These are phyloP conservation scores for Trametes pubescens DNA, from an alignment of 1,284 basidiomycete species.

Conservation along the genomic window DNA sequence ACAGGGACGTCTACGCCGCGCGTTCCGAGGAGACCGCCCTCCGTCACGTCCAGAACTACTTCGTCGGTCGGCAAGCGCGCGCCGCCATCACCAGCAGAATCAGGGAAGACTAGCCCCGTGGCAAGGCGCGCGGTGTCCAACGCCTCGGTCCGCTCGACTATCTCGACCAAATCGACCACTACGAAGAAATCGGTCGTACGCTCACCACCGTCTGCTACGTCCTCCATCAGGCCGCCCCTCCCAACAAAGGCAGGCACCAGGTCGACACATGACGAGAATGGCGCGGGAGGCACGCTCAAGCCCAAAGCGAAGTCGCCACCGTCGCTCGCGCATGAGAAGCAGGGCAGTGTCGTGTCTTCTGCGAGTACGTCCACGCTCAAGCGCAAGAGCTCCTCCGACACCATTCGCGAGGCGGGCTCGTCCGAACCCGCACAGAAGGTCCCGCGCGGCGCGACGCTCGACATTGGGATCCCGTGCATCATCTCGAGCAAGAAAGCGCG, in stretches of 20 bases:
- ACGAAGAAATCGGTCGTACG: slow-evolving; percentile 37
- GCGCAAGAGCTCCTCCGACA: slow-evolving; percentile 48
- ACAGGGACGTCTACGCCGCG: slow-evolving; percentile 39
- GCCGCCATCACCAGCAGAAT: slow-evolving; percentile 33
- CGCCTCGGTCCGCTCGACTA: slow-evolving; percentile 44
- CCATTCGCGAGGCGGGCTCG: slow-evolving; percentile 48
- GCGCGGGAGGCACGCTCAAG: slow-evolving; percentile 34
- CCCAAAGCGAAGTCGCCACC: slow-evolving; percentile 37
- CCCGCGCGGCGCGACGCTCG: slow-evolving; percentile 75
- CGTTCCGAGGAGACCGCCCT: slow-evolving; percentile 35
- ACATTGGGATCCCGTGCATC: slow-evolving; percentile 92
- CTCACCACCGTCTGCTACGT: slow-evolving; percentile 24
- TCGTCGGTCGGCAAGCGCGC: slow-evolving; percentile 36
- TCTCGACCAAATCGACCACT: slow-evolving; percentile 44
- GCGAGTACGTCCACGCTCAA: slow-evolving; percentile 42
- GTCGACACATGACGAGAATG: slow-evolving; percentile 15
- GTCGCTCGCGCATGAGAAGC: slow-evolving; percentile 42
- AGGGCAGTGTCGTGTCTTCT: slow-evolving; percentile 40
- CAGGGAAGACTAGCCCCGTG: slow-evolving; percentile 32
- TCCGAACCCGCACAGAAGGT: slow-evolving; percentile 24
- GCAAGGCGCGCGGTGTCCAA: slow-evolving; percentile 41
- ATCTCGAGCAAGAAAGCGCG: slow-evolving; percentile 83
- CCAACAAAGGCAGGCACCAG: slow-evolving; percentile 24
- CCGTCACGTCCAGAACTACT: slow-evolving; percentile 38
- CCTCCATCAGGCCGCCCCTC: slow-evolving; percentile 21